Percentiles rank a stretch among this genome's conserved stretches.
Evolutionary conservation across 306 rosid species (phyloP).

Genomic region (Castanospermum australe): DNA sequence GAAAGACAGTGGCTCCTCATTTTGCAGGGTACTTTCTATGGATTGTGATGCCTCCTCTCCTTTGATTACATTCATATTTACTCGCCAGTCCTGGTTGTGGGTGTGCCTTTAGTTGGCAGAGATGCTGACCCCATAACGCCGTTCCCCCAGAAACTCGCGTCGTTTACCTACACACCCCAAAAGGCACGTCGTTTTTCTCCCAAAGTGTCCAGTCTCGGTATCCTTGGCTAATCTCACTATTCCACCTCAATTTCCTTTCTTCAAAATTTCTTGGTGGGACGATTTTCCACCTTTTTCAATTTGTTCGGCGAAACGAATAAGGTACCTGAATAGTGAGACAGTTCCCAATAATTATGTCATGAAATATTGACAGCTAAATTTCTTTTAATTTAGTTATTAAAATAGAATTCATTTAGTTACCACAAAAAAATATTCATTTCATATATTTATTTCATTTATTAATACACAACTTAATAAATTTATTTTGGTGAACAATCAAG

Average conservation of each 20-base stretch:
- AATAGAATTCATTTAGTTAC: no score
- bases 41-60: conserved; percentile 11
- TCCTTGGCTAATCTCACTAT: no score
- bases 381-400: no score
- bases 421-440: no score
- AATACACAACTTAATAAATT: no score
- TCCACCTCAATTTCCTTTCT: not conserved
- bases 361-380: no score
- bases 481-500: no score
- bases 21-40: not conserved
- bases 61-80: not conserved
- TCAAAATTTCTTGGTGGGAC: no score
- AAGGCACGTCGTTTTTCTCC: not conserved
- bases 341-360: no score
- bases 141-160: not conserved
- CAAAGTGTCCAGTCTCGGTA: no score
- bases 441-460: no score
- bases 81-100: not conserved
- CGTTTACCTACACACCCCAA: not conserved
- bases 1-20: not conserved
- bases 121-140: conserved; percentile 17
- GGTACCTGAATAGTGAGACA: no score
- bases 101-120: conserved; percentile 6
- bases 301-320: conserved; percentile 4
- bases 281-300: not conserved